phyloP scores from a whole-genome alignment of 2,329 filamentous ascomycete genomes.

The Xylariaceae sp. region DNA sequence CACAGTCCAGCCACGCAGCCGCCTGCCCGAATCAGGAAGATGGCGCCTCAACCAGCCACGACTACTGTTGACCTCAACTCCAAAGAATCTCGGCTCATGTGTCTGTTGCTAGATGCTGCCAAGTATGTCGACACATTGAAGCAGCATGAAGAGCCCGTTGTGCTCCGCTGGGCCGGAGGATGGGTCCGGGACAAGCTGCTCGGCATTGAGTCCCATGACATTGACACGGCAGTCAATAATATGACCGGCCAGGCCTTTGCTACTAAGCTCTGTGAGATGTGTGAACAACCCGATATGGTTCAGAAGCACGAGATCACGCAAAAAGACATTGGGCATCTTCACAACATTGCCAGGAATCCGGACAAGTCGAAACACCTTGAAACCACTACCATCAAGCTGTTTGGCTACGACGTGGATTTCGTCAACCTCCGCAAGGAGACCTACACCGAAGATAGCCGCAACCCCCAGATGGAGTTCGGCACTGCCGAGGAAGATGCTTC shows the following conservation, averaged over 20 bases:
- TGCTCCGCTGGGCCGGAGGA: slow-evolving; percentile 73
- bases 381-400: slow-evolving; percentile 77
- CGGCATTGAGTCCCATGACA: slow-evolving; percentile 65
- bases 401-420: slow-evolving; percentile 84
- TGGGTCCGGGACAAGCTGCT: slow-evolving; percentile 85
- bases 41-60: slow-evolving; percentile 20
- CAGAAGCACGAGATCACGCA: slow-evolving; percentile 51
- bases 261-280: slow-evolving; percentile 60
- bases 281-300: slow-evolving; percentile 51
- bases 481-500: slow-evolving; percentile 85
- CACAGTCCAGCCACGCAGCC: slow-evolving; percentile 10
- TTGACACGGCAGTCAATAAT: slow-evolving; percentile 76
- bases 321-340: slow-evolving; percentile 63
- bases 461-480: slow-evolving; percentile 88
- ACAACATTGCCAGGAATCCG: slow-evolving; percentile 86
- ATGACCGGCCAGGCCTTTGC: slow-evolving; percentile 78
- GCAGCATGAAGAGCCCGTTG: slow-evolving; percentile 44
- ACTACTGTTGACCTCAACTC: slow-evolving; percentile 50
- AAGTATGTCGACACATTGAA: slow-evolving; percentile 51
- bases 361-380: slow-evolving; percentile 96
- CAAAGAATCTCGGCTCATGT: slow-evolving; percentile 63
- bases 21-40: slow-evolving; percentile 18
- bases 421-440: slow-evolving; percentile 92
- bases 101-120: slow-evolving; percentile 78
- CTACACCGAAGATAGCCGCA: slow-evolving; percentile 81